Base-by-base conservation (phyloP, 2,329 filamentous ascomycete genomes). In the Pseudogymnoascus destructans region DNA sequence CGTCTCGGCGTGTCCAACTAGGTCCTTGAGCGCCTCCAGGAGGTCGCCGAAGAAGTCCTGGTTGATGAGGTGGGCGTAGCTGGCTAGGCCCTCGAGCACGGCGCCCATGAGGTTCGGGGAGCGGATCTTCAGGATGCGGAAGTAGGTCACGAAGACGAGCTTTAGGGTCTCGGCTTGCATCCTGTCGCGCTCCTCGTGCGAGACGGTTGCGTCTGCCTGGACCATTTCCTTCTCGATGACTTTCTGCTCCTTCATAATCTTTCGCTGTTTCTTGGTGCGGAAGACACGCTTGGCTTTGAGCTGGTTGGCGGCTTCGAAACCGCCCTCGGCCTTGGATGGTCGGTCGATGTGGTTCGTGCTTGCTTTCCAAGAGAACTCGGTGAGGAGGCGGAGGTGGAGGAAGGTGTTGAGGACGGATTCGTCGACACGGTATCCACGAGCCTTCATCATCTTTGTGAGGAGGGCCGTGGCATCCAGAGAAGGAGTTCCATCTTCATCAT, bases 31-130 rank as follows among this genome's bases (percentile, higher is more conserved):
- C 0, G 90, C 92, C 72, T 97, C 93, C 9, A 98, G 80, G 27
- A 98, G 78, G 69, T 98, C 93, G 25, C 92, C 93, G 66, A 98
- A 98, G 76, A 98, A 97, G 69, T 98, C 89, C 69, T 98, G 90
- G 74, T 98, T 98, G 77, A 98, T 98, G 60, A 98, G 79, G 70
- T 96, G 93, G 3, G 91, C 85, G 69, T 95, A 98, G 69, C 90
- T 90, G 56, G 92, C 91, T 19, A 98, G 75, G 25, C 93, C 93
- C 74, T 97, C 93, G 4, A 98, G 79, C 0, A 96, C 91, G 11
- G 92, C 91, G n/a, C 93, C 93, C 89, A 96, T 97, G 15, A 98
- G 80, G 64, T 86, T 82, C 11, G 89, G 85, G 21, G 82, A 79
- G 23, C 90, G 83, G 58, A 84, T 78, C 74, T 97, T 97, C 42